A percentile compares a stretch with the other conserved stretches of the same genome.
Evolutionary conservation across 164 flowering plant genomes (phyloP).

Genomic region (Magnolia kwangsiensis): DNA sequence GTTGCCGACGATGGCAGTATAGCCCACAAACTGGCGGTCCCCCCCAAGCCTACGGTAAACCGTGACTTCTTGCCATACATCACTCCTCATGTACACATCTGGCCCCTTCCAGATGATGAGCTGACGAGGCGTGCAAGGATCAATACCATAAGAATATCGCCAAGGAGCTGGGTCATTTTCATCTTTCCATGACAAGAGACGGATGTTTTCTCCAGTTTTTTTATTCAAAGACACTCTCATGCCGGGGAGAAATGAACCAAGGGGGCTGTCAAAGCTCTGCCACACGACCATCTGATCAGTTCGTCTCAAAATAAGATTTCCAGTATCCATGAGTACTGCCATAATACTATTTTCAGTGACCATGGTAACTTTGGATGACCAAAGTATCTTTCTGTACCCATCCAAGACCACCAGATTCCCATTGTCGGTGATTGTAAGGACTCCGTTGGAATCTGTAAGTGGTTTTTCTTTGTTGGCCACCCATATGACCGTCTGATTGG

Average conservation of each 20-base stretch:
- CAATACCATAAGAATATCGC: neutral
- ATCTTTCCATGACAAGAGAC: neutral
- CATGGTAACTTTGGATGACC: too few species aligned
- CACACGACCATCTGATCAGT: neutral
- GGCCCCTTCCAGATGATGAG: neutral
- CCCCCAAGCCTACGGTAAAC: constrained; percentile 24
- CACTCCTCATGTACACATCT: neutral
- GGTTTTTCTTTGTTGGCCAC: too few species aligned
- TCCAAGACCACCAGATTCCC: too few species aligned
- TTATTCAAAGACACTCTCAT: neutral
- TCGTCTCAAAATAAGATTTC: constrained; percentile 8
- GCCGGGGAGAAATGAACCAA: neutral
- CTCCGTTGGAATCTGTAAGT: too few species aligned
- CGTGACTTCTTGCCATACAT: constrained; percentile 11
- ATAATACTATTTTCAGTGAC: too few species aligned
- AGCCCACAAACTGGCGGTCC: neutral
- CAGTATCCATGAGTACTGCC: too few species aligned
- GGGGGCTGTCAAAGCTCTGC: constrained; percentile 4
- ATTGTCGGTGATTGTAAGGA: too few species aligned
- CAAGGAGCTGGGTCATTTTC: neutral
- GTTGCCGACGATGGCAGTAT: neutral
- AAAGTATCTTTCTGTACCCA: too few species aligned
- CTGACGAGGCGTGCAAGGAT: neutral
- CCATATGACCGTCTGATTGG: too few species aligned
- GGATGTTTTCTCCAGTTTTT: neutral